Evolutionary conservation across 768 basidiomycete species (phyloP).

Genomic region (Porphyrellus cyaneotinctus): DNA sequence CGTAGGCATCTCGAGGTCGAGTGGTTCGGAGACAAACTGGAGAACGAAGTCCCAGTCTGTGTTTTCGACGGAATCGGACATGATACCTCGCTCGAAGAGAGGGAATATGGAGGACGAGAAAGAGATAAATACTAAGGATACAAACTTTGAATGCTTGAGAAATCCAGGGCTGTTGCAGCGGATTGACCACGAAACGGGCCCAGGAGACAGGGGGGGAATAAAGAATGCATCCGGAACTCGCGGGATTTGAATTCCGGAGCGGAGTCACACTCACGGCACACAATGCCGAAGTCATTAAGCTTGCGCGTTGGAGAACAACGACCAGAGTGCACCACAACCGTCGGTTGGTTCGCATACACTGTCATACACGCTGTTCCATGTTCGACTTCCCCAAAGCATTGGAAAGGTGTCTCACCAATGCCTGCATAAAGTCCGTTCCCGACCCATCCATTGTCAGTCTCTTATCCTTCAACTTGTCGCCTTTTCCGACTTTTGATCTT

Average conservation of each 20-base stretch:
- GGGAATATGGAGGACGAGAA: background rate
- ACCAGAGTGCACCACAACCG: too few relatives aligned
- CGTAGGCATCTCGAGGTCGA: slow-evolving; percentile 31
- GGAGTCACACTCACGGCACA: slow-evolving; percentile 17
- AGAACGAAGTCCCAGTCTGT: slow-evolving; percentile 60
- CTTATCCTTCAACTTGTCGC: slow-evolving; percentile 7
- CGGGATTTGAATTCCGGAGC: slow-evolving; percentile 13
- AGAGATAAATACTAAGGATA: background rate
- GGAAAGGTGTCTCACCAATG: slow-evolving; percentile 10
- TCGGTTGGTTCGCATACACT: too few relatives aligned
- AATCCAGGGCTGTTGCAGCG: background rate
- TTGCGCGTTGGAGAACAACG: too few relatives aligned
- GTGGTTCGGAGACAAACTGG: slow-evolving; percentile 51
- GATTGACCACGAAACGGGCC: background rate
- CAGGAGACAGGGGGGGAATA: slow-evolving; percentile 22
- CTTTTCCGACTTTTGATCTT: slow-evolving; percentile 48
- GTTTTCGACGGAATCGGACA: slow-evolving; percentile 37
- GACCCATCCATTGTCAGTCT: background rate
- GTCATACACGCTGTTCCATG: background rate
- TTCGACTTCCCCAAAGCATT: background rate
- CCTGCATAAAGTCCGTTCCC: background rate
- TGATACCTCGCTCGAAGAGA: slow-evolving; percentile 1
- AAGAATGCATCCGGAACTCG: slow-evolving; percentile 7
- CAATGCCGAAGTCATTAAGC: slow-evolving; percentile 13
- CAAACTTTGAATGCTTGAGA: background rate